phyloP scores from a whole-genome alignment of 805 yeast genomes.

The Wickerhamiella vanderwaltii region DNA sequence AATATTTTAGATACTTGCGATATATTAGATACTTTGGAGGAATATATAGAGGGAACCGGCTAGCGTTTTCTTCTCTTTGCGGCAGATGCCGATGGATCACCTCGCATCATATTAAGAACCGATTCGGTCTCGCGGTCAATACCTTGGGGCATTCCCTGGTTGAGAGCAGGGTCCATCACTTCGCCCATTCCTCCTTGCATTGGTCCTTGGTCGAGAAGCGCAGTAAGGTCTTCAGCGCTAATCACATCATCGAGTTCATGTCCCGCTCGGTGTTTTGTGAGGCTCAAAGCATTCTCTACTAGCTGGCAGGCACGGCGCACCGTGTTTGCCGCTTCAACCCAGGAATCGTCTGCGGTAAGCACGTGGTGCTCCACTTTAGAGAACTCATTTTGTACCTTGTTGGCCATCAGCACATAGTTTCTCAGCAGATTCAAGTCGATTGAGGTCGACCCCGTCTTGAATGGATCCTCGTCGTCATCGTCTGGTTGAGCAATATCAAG shows the following conservation, averaged over 20 bases:
- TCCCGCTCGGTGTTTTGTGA: constrained; percentile 9
- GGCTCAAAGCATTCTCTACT: constrained; percentile 8
- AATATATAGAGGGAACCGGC: too few relatives aligned
- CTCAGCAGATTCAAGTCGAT: constrained; percentile 9
- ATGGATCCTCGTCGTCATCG: constrained; percentile 9
- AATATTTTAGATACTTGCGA: too few relatives aligned
- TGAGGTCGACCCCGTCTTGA: not conserved
- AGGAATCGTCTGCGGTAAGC: constrained; percentile 9
- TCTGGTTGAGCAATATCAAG: constrained; percentile 3
- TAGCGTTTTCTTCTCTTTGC: too few relatives aligned
- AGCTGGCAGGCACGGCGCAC: constrained; percentile 4
- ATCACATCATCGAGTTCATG: constrained; percentile 9
- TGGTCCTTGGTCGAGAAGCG: not conserved
- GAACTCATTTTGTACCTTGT: constrained; percentile 4
- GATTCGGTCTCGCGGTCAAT: not conserved
- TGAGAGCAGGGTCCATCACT: too few relatives aligned
- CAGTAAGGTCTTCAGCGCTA: constrained; percentile 5
- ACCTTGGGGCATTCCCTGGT: too few relatives aligned
- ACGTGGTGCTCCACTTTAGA: constrained; percentile 11
- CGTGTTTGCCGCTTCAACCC: constrained; percentile 7
- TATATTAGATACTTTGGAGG: too few relatives aligned
- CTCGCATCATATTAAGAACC: not conserved
- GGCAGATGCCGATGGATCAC: too few relatives aligned
- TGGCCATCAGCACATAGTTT: constrained; percentile 9
- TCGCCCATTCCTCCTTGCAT: not conserved